Percentiles rank a stretch among this genome's conserved stretches.
Evolutionary conservation across 345 rosid species (phyloP).

Genomic region (Citrus medica): DNA sequence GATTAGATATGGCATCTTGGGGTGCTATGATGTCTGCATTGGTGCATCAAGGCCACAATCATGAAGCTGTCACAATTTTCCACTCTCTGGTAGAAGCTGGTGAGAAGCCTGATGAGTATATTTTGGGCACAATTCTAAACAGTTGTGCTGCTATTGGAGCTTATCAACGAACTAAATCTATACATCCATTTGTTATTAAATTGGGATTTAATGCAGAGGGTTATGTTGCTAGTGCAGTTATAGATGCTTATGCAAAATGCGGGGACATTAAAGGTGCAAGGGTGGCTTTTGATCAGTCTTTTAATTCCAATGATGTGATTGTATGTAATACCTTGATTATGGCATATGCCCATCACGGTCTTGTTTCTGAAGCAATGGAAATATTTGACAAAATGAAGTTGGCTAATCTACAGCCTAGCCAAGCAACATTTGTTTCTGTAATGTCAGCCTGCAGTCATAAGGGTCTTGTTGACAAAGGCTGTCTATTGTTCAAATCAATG

Average conservation of each 20-base stretch:
- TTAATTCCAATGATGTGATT: conserved; percentile 23
- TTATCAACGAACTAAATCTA: conserved; percentile 21
- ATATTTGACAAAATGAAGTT: conserved; percentile 32
- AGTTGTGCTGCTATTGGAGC: conserved; percentile 23
- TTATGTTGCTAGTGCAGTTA: conserved; percentile 31
- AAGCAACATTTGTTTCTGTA: conserved; percentile 39
- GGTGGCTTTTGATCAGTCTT: conserved; percentile 28
- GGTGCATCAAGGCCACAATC: conserved; percentile 18
- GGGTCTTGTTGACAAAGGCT: conserved; percentile 36
- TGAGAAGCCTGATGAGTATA: conserved; percentile 32
- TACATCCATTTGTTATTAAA: conserved; percentile 32
- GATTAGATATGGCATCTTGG: conserved; percentile 29
- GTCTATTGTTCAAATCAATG: conserved; percentile 34
- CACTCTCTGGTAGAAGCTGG: conserved; percentile 18
- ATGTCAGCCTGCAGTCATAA: conserved; percentile 39
- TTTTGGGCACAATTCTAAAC: conserved; percentile 34
- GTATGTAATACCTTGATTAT: conserved; percentile 36
- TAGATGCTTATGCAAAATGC: conserved; percentile 47
- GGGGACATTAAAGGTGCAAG: conserved; percentile 34
- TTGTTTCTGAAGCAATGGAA: conserved; percentile 28
- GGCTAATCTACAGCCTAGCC: conserved; percentile 30
- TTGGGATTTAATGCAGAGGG: conserved; percentile 22
- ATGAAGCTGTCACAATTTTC: conserved; percentile 29
- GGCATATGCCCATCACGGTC: conserved; percentile 43
- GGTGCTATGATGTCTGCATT: conserved; percentile 28